Percentiles rank a stretch among this genome's conserved stretches.
Conservation (phyloP, 148 eudicot genomes). For the Chenopodium suecicum region DNA sequence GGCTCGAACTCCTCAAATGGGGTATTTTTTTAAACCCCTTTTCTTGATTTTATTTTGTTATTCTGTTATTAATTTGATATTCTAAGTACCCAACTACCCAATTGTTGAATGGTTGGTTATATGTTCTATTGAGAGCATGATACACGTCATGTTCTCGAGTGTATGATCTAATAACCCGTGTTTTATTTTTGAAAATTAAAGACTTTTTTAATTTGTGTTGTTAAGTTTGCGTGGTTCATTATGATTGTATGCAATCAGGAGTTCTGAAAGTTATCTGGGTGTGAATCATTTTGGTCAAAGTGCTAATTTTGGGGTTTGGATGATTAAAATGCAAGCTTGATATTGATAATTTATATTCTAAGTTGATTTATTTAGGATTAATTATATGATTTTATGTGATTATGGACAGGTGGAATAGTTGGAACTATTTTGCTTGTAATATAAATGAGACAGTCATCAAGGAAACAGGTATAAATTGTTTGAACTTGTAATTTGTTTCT, state of each 20-base stretch:
- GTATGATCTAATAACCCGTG: no score
- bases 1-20: constrained; percentile 94
- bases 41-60: no score
- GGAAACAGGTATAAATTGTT: constrained; percentile 69
- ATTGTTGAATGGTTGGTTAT: not conserved
- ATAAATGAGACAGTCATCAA: constrained; percentile 80
- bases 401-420: constrained; percentile 90
- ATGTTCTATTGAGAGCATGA: not conserved
- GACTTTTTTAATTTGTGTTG: constrained; percentile 2
- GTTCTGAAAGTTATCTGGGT: not conserved
- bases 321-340: constrained; percentile 4
- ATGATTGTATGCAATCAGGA: not conserved
- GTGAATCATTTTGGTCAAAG: not conserved
- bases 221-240: not conserved
- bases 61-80: not conserved
- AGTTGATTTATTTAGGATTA: not conserved
- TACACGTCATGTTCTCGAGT: no score
- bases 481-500: not conserved
- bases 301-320: not conserved
- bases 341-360: not conserved
- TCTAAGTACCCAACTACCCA: constrained; percentile 6
- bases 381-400: constrained; percentile 22
- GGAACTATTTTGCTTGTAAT: constrained; percentile 90
- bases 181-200: no score
- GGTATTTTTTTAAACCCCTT: constrained; percentile 33